These are phyloP conservation scores for Colletotrichum cereale DNA, from an alignment of 2,329 filamentous ascomycete genomes.

Conservation along the genomic window DNA sequence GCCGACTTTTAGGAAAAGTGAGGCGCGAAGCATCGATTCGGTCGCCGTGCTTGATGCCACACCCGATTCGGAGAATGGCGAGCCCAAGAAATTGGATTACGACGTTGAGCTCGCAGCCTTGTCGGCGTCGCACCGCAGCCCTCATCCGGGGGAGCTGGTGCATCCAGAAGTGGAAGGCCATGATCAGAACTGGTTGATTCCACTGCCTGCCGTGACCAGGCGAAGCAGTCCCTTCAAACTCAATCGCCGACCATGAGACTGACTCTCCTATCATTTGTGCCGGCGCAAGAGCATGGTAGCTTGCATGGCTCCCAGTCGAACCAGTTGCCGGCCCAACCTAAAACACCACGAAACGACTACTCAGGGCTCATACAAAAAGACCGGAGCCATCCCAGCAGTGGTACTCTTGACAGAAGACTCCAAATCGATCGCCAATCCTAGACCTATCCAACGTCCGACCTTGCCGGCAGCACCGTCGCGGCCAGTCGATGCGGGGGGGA, in stretches of 20 bases:
- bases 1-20: not conserved
- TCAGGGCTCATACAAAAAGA: not conserved
- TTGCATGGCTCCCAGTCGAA: too few species aligned
- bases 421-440: too few species aligned
- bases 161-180: not conserved
- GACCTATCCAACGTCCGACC: not conserved
- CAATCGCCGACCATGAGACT: not conserved
- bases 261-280: not conserved
- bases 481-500: not conserved
- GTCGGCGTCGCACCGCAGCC: not conserved
- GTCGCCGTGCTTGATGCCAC: not conserved
- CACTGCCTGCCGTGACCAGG: constrained; percentile 17
- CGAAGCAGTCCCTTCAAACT: constrained; percentile 20
- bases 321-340: not conserved
- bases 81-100: constrained; percentile 23
- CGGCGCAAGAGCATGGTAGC: not conserved
- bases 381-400: not conserved
- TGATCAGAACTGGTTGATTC: not conserved
- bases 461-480: not conserved
- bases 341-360: not conserved
- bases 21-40: constrained; percentile 1
- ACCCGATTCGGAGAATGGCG: constrained; percentile 14
- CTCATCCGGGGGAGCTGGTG: constrained; percentile 9
- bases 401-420: not conserved
- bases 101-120: constrained; percentile 26